A percentile compares a stretch with the other conserved stretches of the same genome.
Evolutionary conservation across 164 flowering plant species (phyloP).

Genomic region (Saururus chinensis): DNA sequence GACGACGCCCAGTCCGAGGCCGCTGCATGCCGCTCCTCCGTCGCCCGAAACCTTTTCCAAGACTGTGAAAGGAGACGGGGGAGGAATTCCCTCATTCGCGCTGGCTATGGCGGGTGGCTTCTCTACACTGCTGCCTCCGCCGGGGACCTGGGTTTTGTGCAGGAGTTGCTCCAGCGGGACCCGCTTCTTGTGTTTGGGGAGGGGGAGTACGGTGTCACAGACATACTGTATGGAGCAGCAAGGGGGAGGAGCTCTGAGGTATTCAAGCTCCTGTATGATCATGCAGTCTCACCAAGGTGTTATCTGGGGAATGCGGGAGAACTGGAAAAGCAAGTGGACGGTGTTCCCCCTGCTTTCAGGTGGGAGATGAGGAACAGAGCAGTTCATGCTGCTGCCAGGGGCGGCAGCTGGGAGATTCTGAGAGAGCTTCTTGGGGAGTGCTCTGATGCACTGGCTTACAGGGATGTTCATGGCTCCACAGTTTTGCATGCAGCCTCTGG

Average conservation of each 20-base stretch:
- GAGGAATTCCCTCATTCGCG: constrained; percentile 47
- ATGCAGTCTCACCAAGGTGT: constrained; percentile 21
- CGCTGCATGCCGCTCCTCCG: constrained; percentile 49
- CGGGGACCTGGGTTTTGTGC: constrained; percentile 62
- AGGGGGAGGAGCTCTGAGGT: constrained; percentile 70
- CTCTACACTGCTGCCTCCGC: constrained; percentile 96
- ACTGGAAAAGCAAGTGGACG: constrained; percentile 16
- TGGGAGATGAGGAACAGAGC: constrained; percentile 73
- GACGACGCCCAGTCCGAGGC: constrained; percentile 56
- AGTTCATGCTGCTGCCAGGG: constrained; percentile 84
- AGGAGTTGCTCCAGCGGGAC: constrained; percentile 44
- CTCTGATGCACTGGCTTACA: constrained; percentile 43
- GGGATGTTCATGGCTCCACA: constrained; percentile 66
- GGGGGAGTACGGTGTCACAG: constrained; percentile 86
- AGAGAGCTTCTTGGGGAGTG: constrained; percentile 45
- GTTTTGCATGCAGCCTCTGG: constrained; percentile 77
- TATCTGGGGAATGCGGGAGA: constrained; percentile 16
- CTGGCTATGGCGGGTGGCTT: constrained; percentile 97
- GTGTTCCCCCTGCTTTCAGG: constrained; percentile 24
- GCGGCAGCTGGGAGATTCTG: constrained; percentile 70
- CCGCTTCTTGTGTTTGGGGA: constrained; percentile 79
- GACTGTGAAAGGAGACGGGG: constrained; percentile 39
- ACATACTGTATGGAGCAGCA: constrained; percentile 74
- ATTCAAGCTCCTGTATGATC: constrained; percentile 55
- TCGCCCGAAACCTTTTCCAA: constrained; percentile 45